These are phyloP conservation scores for Margaritispora aquatica DNA, from an alignment of 495 filamentous ascomycete species.

Conservation along the genomic window DNA sequence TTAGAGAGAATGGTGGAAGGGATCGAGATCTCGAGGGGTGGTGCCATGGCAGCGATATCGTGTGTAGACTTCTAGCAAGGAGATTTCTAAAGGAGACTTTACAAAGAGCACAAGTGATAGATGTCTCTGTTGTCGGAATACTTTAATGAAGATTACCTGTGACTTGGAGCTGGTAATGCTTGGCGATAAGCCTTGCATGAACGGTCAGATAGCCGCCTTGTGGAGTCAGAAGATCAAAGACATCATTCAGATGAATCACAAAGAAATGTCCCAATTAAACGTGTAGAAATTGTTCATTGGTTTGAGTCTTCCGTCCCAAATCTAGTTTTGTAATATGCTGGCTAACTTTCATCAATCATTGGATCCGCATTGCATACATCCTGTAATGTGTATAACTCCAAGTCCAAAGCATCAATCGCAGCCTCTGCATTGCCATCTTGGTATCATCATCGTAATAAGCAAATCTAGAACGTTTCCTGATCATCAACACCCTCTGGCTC, in stretches of 20 bases:
- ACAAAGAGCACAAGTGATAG: no score
- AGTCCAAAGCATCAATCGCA: slow-evolving; percentile 17
- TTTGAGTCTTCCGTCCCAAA: neutral
- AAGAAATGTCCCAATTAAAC: neutral
- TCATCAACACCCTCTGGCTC: slow-evolving; percentile 59
- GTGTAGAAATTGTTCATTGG: neutral
- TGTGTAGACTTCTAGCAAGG: no score
- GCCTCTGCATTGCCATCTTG: slow-evolving; percentile 8
- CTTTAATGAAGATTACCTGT: neutral
- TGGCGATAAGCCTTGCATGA: neutral
- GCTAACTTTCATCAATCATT: neutral
- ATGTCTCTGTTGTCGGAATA: no score
- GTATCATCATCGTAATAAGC: slow-evolving; percentile 13
- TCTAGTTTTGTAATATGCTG: neutral
- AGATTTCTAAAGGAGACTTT: no score
- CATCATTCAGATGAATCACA: neutral
- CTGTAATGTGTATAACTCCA: slow-evolving; percentile 20
- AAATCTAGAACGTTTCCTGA: slow-evolving; percentile 67
- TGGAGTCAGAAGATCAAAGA: neutral
- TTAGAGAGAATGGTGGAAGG: slow-evolving; percentile 61
- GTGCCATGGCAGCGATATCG: slow-evolving; percentile 53
- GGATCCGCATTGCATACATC: slow-evolving; percentile 13
- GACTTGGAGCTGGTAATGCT: neutral
- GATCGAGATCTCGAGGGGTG: slow-evolving; percentile 74
- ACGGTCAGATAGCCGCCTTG: neutral